phyloP scores from a whole-genome alignment of 345 rosid genomes.

The Populus euphratica region DNA sequence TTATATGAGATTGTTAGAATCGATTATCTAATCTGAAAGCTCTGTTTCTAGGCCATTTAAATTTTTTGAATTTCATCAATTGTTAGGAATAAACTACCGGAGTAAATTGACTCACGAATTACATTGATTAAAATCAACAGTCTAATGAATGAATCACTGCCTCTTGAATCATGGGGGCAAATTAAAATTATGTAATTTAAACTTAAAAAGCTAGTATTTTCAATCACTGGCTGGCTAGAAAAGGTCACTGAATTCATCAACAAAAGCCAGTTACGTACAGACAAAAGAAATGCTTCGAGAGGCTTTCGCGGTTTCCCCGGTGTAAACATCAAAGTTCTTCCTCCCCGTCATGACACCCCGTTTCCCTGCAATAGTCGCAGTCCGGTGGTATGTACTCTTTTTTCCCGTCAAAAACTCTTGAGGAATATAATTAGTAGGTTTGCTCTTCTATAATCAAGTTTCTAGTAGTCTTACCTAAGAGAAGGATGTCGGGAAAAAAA shows the following conservation, averaged over 20 bases:
- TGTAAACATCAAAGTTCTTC: neutral
- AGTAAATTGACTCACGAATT: no score
- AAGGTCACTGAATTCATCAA: neutral
- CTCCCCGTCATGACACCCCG: no score
- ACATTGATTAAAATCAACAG: neutral
- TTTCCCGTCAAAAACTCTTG: no score
- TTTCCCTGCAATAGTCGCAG: no score
- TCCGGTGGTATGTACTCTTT: no score
- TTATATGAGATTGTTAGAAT: no score
- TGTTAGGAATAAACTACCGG: neutral
- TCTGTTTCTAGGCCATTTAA: no score
- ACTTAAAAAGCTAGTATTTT: neutral
- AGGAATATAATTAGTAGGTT: no score
- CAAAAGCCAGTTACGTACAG: neutral
- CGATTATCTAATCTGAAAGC: no score
- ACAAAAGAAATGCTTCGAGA: conserved; percentile 4
- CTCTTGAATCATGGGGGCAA: neutral
- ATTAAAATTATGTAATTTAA: neutral
- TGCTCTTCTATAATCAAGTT: neutral
- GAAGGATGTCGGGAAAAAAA: no score
- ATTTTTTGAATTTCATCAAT: no score
- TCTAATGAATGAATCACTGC: neutral
- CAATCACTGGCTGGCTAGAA: neutral
- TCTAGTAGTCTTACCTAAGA: no score
- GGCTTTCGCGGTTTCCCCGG: conserved; percentile 1